phyloP scores from a whole-genome alignment of 2,329 filamentous ascomycete species.

The Cephalotrichum gorgonifer region DNA sequence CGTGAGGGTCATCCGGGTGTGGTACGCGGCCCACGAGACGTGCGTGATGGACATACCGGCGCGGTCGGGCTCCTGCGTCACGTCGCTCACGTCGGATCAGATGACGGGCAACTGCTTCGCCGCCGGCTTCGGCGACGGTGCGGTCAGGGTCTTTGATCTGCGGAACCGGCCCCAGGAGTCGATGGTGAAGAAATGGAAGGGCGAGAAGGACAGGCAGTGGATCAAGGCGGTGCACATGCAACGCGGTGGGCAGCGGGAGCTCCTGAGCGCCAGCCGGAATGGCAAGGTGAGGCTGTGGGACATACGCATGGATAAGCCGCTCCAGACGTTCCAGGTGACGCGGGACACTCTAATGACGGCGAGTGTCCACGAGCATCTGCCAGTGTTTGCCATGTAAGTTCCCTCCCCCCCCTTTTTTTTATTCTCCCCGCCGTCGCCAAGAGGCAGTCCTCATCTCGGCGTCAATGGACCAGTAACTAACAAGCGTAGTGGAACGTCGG shows the following conservation, averaged over 20 bases:
- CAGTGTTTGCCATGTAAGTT: constrained; percentile 86
- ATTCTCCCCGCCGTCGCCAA: not conserved
- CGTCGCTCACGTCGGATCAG: constrained; percentile 90
- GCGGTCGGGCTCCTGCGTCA: constrained; percentile 89
- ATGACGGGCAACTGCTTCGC: constrained; percentile 96
- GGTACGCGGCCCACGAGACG: constrained; percentile 89
- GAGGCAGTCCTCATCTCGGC: too few species aligned
- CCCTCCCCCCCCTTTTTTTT: not conserved
- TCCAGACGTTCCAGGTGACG: constrained; percentile 65
- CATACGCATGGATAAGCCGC: constrained; percentile 71
- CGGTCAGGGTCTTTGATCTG: constrained; percentile 88
- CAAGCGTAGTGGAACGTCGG: constrained; percentile 63
- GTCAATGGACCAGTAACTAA: not conserved
- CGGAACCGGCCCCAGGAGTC: constrained; percentile 72
- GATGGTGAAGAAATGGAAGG: constrained; percentile 96
- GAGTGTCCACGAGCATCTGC: constrained; percentile 90
- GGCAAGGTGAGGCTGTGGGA: constrained; percentile 96
- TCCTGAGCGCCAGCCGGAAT: constrained; percentile 82
- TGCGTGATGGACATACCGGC: constrained; percentile 92
- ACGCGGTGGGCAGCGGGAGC: constrained; percentile 82
- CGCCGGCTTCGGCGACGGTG: constrained; percentile 91
- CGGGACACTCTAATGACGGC: constrained; percentile 72
- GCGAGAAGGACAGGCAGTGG: constrained; percentile 78
- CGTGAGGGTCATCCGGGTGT: constrained; percentile 88
- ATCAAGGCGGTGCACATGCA: constrained; percentile 95